These are phyloP conservation scores for Fraxinus platypoda DNA, from an alignment of 305 asterid species.

Conservation along the genomic window DNA sequence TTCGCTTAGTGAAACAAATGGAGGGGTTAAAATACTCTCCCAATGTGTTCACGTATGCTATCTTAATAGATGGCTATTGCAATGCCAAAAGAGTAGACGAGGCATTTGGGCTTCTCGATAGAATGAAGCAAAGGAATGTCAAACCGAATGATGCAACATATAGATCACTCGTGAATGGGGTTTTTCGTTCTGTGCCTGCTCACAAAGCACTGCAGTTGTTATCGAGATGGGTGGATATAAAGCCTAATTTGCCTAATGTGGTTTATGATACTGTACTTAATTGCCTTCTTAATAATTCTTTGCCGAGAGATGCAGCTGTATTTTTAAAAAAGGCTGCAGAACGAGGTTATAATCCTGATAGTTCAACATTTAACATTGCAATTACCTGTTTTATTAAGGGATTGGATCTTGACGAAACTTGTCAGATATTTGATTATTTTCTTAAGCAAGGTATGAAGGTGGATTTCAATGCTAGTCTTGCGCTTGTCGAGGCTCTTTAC, in stretches of 20 bases:
- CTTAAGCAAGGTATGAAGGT: constrained; percentile 46
- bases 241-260: constrained; percentile 56
- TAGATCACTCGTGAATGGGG: constrained; percentile 80
- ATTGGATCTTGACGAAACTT: constrained; percentile 56
- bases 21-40: constrained; percentile 63
- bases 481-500: constrained; percentile 61
- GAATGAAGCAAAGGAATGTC: constrained; percentile 62
- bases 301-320: constrained; percentile 46
- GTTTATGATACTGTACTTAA: constrained; percentile 56
- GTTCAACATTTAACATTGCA: constrained; percentile 50
- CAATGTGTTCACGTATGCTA: constrained; percentile 84
- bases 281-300: constrained; percentile 52
- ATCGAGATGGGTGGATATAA: constrained; percentile 57
- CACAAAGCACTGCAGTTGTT: constrained; percentile 52
- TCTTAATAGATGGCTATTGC: constrained; percentile 80
- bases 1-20: constrained; percentile 87
- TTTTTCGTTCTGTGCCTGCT: constrained; percentile 53
- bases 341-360: constrained; percentile 67
- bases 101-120: constrained; percentile 61
- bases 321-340: constrained; percentile 47
- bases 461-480: constrained; percentile 50
- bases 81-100: constrained; percentile 61
- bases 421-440: constrained; percentile 56
- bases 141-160: constrained; percentile 80
- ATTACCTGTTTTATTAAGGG: constrained; percentile 71